These are phyloP conservation scores for Aspergillus novofumigatus DNA, from an alignment of 2,329 filamentous ascomycete species.

Conservation along the genomic window DNA sequence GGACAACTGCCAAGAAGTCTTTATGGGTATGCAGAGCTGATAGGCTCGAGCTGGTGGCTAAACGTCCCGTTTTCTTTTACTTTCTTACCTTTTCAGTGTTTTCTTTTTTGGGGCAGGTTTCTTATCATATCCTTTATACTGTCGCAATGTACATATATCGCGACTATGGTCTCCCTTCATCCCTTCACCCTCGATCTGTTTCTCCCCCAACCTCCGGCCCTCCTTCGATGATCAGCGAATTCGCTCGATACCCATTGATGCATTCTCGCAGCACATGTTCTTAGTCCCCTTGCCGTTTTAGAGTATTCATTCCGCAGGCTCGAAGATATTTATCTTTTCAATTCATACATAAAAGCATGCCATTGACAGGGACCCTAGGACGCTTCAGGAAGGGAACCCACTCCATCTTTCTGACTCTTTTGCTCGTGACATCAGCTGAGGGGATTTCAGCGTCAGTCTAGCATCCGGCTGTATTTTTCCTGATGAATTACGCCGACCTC, in stretches of 20 bases:
- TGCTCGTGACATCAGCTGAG: neutral
- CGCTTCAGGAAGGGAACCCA: neutral
- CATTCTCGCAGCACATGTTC: constrained; percentile 14
- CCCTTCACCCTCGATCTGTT: neutral
- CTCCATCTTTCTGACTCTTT: neutral
- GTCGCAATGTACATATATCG: constrained; percentile 23
- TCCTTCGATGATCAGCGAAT: constrained; percentile 23
- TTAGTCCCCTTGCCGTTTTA: constrained; percentile 12
- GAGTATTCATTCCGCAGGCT: constrained; percentile 27
- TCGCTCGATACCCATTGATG: constrained; percentile 30
- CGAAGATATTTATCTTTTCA: constrained; percentile 26
- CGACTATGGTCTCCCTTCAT: constrained; percentile 5
- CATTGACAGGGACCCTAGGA: neutral
- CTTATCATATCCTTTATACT: neutral
- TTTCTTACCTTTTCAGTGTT: neutral
- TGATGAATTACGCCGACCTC: neutral
- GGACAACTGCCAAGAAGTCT: constrained; percentile 81
- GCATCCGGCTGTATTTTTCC: neutral
- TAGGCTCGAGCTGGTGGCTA: constrained; percentile 3
- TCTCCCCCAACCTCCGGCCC: constrained; percentile 3
- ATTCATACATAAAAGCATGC: constrained; percentile 1
- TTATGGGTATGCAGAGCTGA: constrained; percentile 45
- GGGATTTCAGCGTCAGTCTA: neutral
- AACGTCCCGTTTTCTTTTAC: neutral
- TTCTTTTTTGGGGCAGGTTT: constrained; percentile 1